These are phyloP conservation scores for Pseudopithomyces chartarum DNA, from an alignment of 2,329 filamentous ascomycete genomes.

Conservation along the genomic window DNA sequence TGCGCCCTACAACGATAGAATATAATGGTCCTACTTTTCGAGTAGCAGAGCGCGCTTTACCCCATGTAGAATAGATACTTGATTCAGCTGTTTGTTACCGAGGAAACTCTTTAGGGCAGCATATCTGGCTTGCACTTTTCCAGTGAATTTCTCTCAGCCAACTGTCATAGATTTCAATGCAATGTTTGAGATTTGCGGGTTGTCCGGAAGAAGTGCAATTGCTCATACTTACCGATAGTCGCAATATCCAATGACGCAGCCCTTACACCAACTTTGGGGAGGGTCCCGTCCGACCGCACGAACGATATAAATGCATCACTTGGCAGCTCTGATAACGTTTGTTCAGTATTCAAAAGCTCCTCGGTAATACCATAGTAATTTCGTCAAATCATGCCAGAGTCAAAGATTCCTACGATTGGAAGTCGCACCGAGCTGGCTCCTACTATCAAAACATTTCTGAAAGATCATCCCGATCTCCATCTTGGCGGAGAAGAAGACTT, in stretches of 20 bases:
- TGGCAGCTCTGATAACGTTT: not conserved
- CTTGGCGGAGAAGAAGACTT: slow-evolving; percentile 30
- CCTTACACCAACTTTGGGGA: not conserved
- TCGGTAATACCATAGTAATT: too few species aligned
- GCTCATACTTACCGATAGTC: not conserved
- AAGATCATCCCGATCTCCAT: slow-evolving; percentile 24
- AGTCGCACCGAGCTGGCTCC: slow-evolving; percentile 12
- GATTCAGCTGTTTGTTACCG: not conserved
- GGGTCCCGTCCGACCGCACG: not conserved
- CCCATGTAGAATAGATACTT: not conserved
- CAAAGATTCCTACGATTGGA: not conserved
- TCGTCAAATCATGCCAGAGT: not conserved
- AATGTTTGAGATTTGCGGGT: not conserved
- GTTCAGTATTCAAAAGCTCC: not conserved
- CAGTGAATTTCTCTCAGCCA: too few species aligned
- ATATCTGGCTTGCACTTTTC: too few species aligned
- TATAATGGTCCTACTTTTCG: too few species aligned
- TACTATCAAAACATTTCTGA: slow-evolving; percentile 20
- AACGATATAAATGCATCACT: not conserved
- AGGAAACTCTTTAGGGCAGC: not conserved
- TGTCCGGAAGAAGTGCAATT: not conserved
- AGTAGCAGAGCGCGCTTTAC: not conserved
- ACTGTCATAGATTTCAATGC: not conserved
- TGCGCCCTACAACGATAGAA: too few species aligned
- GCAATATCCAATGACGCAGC: not conserved